Base-by-base conservation (phyloP, 257 asterid genomes). In the Scutellaria baicalensis region DNA sequence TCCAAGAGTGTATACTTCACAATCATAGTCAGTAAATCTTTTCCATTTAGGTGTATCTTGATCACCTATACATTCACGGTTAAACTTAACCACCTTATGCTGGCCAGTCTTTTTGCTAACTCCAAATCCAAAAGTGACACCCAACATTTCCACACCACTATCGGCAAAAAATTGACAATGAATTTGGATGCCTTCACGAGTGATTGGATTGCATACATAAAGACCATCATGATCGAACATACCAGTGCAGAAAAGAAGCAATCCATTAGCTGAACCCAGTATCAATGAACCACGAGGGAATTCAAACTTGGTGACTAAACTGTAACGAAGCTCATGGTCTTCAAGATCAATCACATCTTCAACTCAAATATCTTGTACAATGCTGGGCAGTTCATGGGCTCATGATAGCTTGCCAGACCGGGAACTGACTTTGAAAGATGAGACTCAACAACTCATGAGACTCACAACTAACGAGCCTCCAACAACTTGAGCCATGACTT, bases 141-240 rank as follows among this genome's bases (percentile, higher is more conserved):
- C 31, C 3, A 23, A 1, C 31, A 1, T 23, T 23, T 23, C 3
- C 31, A 23, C 1, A 23, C 3, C 31, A 23, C 3, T 3, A 23
- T 23, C 31, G 31, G 3, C 31, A 23, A 23, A 23, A 23, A 35
- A 12, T 2, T 64, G 78, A 23, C 3, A 4, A 6, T 68, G 81
- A 27, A 86, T 66, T 2, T 67, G 20, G n/a, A 79, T 61, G 17
- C 71, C 75, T 10, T 81, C 82, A 6, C 71, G 77, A 0, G 71
- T 78, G 69, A 68, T 73, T n/a, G 86, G 88, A 64, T 85, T 83
- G 77, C 86, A 83, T 27, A 85, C 10, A 10, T 38, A 78, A 17
- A 75, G 27, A 40, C 23, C 31, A 20, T 68, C 70, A 0, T 14
- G 45, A 0, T 44, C 13, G 39, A 3, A 9, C 1, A 6, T 21